Percentiles rank a stretch among this genome's conserved stretches.
phyloP scores from a whole-genome alignment of 768 basidiomycete species.

The Crepidotus variabilis region DNA sequence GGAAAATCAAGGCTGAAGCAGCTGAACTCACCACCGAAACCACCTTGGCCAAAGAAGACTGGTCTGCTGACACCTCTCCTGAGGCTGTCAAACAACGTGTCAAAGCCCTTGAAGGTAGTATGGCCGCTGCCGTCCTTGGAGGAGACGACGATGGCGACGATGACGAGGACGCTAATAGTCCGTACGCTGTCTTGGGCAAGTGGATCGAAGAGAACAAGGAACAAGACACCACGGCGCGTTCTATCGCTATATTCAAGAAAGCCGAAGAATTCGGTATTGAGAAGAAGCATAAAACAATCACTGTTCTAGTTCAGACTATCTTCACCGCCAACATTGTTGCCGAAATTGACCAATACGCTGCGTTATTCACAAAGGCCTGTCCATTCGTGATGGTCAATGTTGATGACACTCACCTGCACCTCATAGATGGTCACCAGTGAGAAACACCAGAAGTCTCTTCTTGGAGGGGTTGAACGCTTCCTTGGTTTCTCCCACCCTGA shows the following conservation, averaged over 20 bases:
- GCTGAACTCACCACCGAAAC: conserved; percentile 67
- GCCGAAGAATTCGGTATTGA: conserved; percentile 88
- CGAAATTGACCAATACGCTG: conserved; percentile 61
- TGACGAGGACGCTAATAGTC: conserved; percentile 83
- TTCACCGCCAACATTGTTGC: conserved; percentile 70
- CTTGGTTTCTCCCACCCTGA: conserved; percentile 75
- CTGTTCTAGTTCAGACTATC: conserved; percentile 78
- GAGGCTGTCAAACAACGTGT: conserved; percentile 85
- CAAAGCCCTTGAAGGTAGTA: conserved; percentile 57
- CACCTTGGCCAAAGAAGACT: conserved; percentile 65
- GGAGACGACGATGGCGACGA: conserved; percentile 87
- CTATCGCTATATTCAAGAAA: conserved; percentile 79
- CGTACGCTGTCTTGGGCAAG: conserved; percentile 75
- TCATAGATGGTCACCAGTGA: conserved; percentile 82
- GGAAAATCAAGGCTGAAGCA: conserved; percentile 89
- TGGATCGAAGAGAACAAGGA: conserved; percentile 78
- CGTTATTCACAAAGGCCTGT: conserved; percentile 75
- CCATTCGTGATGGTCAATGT: conserved; percentile 5
- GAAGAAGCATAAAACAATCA: conserved; percentile 89
- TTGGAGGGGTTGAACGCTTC: conserved; percentile 89
- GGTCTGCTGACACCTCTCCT: conserved; percentile 89
- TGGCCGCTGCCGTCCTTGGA: conserved; percentile 50
- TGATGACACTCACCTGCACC: background rate
- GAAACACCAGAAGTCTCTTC: conserved; percentile 91
- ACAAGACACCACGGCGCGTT: conserved; percentile 44